phyloP scores from a whole-genome alignment of 352 stramenopile species.

The Phytophthora palmivora region DNA sequence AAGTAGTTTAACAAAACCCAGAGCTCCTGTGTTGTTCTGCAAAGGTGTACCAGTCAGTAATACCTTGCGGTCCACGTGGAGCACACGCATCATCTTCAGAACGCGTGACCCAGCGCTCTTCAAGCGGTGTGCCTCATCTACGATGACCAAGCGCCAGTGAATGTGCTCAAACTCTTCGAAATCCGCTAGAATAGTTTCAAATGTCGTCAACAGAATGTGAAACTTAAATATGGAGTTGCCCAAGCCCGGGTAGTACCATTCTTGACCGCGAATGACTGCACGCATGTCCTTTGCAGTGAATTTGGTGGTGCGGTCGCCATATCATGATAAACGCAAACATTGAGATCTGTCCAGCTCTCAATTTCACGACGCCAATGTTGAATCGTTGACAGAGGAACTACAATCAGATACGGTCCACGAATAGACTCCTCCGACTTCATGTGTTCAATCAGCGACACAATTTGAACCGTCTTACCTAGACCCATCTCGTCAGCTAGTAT shows the following conservation, averaged over 20 bases:
- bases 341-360: slow-evolving; percentile 96
- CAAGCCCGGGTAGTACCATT: slow-evolving; percentile 90
- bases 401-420: slow-evolving; percentile 85
- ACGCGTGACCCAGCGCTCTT: slow-evolving; percentile 83
- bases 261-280: slow-evolving; percentile 82
- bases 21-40: slow-evolving; percentile 97
- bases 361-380: slow-evolving; percentile 90
- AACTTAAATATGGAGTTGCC: slow-evolving; percentile 94
- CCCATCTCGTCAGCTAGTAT: slow-evolving; percentile 94
- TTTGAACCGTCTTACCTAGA: slow-evolving; percentile 96
- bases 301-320: slow-evolving; percentile 76
- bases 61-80: slow-evolving; percentile 91
- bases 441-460: slow-evolving; percentile 93
- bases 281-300: slow-evolving; percentile 91
- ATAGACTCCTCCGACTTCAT: slow-evolving; percentile 85
- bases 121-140: slow-evolving; percentile 86
- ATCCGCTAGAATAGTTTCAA: slow-evolving; percentile 83
- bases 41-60: slow-evolving; percentile 97
- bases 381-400: slow-evolving; percentile 89
- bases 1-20: slow-evolving; percentile 98
- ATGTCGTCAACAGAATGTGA: slow-evolving; percentile 85
- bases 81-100: slow-evolving; percentile 88
- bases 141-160: slow-evolving; percentile 84
- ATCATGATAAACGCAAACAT: slow-evolving; percentile 99
- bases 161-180: slow-evolving; percentile 90